Evolutionary conservation across 176 grass and related monocot species (phyloP).

Genomic region (Oropetium thomaeum): DNA sequence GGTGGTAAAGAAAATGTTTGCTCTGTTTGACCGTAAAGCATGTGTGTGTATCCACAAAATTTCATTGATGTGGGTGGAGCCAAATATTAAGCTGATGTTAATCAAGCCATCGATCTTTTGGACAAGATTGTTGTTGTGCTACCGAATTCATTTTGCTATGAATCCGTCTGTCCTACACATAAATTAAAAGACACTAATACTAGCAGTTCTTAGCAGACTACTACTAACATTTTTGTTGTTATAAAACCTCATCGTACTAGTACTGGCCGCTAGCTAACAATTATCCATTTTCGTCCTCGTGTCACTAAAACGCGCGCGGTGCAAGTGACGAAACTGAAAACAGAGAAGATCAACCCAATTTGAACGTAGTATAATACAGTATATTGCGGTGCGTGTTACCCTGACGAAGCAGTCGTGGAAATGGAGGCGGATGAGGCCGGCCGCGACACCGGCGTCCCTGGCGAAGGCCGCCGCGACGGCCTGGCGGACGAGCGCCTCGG

Average conservation of each 20-base stretch:
- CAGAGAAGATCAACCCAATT: background rate
- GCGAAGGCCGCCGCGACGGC: slow-evolving; percentile 59
- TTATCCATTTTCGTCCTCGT: too few species aligned
- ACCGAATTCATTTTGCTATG: too few species aligned
- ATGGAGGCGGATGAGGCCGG: slow-evolving; percentile 80
- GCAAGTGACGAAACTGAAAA: background rate
- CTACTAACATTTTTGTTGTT: too few species aligned
- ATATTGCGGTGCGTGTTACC: too few species aligned
- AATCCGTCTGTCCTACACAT: too few species aligned
- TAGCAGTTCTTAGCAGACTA: too few species aligned
- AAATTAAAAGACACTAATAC: too few species aligned
- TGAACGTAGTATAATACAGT: background rate
- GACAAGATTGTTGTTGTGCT: too few species aligned
- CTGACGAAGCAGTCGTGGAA: slow-evolving; percentile 91
- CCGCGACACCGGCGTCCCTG: slow-evolving; percentile 54
- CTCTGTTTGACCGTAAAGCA: background rate
- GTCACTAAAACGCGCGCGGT: background rate
- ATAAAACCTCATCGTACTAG: too few species aligned
- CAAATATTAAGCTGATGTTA: background rate
- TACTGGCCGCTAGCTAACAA: background rate
- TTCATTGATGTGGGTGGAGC: too few species aligned
- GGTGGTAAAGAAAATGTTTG: background rate
- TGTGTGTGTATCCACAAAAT: background rate
- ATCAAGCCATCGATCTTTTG: background rate
- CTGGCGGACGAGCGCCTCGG: slow-evolving; percentile 66